Conservation (phyloP, 2,329 filamentous ascomycete species). For the Acrocalymma vagum region DNA sequence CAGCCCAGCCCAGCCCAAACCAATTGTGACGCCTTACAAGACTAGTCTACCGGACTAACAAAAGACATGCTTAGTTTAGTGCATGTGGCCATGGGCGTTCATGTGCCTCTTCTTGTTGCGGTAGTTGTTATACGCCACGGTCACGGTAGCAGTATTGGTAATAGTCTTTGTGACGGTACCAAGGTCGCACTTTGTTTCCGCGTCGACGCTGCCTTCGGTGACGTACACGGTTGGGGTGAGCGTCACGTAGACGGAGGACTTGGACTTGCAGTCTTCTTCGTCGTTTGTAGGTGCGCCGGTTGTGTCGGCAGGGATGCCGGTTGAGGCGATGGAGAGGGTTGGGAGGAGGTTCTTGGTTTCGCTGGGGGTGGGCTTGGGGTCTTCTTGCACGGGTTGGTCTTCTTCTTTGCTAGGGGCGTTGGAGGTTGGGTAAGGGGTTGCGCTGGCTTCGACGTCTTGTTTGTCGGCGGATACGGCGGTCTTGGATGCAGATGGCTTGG, state of each 20-base stretch:
- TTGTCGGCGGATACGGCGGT: too few species aligned
- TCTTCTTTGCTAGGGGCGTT: slow-evolving; percentile 14
- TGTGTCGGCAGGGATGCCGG: slow-evolving; percentile 13
- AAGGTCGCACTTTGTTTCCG: slow-evolving; percentile 17
- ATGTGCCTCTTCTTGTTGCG: slow-evolving; percentile 21
- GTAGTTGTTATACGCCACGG: slow-evolving; percentile 18
- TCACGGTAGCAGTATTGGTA: slow-evolving; percentile 35
- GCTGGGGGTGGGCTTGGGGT: too few species aligned
- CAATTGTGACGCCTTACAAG: too few species aligned
- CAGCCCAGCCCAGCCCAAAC: slow-evolving; percentile 13
- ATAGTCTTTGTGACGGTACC: slow-evolving; percentile 27
- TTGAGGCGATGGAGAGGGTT: slow-evolving; percentile 12
- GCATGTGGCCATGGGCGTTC: slow-evolving; percentile 3
- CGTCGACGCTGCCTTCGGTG: slow-evolving; percentile 21
- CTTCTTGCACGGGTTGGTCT: too few species aligned
- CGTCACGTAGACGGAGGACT: slow-evolving; percentile 31
- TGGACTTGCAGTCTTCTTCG: slow-evolving; percentile 25
- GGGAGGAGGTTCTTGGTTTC: slow-evolving; percentile 9
- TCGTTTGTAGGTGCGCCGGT: slow-evolving; percentile 8
- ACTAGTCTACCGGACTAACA: too few species aligned
- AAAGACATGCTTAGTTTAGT: too few species aligned
- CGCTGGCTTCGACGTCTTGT: not conserved
- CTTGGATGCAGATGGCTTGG: too few species aligned
- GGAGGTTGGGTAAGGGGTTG: slow-evolving; percentile 1
- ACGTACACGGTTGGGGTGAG: slow-evolving; percentile 37